phyloP scores from a whole-genome alignment of 78 protist genomes.

The Dictyostelium citrinum region DNA sequence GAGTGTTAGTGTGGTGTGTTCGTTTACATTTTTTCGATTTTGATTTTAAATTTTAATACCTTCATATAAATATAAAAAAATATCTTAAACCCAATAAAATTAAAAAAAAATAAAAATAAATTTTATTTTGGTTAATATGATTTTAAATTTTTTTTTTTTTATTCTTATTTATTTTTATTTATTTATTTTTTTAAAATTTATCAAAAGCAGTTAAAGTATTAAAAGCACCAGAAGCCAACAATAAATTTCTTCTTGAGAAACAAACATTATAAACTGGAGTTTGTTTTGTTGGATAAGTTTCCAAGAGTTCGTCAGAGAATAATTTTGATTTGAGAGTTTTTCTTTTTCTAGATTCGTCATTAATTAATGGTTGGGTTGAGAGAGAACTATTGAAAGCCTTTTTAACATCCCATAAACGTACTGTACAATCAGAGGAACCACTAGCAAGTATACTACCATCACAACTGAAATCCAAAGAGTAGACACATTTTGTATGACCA shows the following conservation, averaged over 20 bases:
- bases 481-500: conserved; percentile 82
- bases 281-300: conserved; percentile 84
- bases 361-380: background rate
- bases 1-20: too few relatives aligned
- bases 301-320: conserved; percentile 50
- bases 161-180: background rate
- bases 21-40: too few relatives aligned
- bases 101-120: too few relatives aligned
- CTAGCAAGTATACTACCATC: conserved; percentile 80
- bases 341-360: background rate
- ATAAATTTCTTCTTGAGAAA: conserved; percentile 85
- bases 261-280: conserved; percentile 86
- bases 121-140: too few relatives aligned
- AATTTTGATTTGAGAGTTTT: conserved; percentile 4
- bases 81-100: too few relatives aligned
- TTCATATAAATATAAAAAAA: too few relatives aligned
- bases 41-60: too few relatives aligned
- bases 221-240: conserved; percentile 88
- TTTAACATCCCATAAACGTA: conserved; percentile 90
- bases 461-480: conserved; percentile 72
- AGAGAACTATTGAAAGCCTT: conserved; percentile 4
- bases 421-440: conserved; percentile 88
- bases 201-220: conserved; percentile 34
- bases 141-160: background rate
- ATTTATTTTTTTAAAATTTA: background rate